Conservation (phyloP, 176 grass and related monocot genomes). For the Avena sativa region DNA sequence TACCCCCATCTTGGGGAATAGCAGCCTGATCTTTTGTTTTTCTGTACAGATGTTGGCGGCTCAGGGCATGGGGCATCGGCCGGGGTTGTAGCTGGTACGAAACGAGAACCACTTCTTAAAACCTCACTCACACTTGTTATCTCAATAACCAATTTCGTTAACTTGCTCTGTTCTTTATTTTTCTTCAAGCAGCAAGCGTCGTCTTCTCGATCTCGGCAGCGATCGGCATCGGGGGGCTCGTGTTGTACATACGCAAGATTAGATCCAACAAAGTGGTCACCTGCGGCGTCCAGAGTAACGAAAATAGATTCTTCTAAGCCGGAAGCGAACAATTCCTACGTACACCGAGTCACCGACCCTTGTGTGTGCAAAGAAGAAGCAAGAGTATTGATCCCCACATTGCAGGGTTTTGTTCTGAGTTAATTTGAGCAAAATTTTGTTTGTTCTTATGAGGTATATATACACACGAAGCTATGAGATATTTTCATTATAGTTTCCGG, state of each 20-base stretch:
- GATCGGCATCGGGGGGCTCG: constrained; percentile 68
- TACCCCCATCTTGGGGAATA: background rate
- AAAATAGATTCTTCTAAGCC: constrained; percentile 82
- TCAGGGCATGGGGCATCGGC: constrained; percentile 55
- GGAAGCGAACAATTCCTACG: background rate
- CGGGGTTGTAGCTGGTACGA: constrained; percentile 75
- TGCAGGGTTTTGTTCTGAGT: background rate
- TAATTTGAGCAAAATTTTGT: background rate
- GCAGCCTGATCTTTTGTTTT: background rate
- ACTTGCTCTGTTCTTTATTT: background rate
- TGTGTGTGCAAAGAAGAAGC: background rate
- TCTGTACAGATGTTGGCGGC: constrained; percentile 35
- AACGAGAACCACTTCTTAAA: constrained; percentile 11
- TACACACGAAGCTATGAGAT: background rate
- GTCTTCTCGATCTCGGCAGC: constrained; percentile 65
- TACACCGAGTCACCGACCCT: background rate
- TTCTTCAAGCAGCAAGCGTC: constrained; percentile 59
- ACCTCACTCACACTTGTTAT: background rate
- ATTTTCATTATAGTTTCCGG: background rate
- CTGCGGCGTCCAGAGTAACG: constrained; percentile 84
- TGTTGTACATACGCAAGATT: constrained; percentile 76
- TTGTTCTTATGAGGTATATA: background rate
- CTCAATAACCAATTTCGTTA: background rate
- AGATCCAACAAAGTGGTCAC: constrained; percentile 75
- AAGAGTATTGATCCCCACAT: background rate